Base-by-base conservation (phyloP, 768 basidiomycete genomes). In the Hemileccinum rubropunctum region DNA sequence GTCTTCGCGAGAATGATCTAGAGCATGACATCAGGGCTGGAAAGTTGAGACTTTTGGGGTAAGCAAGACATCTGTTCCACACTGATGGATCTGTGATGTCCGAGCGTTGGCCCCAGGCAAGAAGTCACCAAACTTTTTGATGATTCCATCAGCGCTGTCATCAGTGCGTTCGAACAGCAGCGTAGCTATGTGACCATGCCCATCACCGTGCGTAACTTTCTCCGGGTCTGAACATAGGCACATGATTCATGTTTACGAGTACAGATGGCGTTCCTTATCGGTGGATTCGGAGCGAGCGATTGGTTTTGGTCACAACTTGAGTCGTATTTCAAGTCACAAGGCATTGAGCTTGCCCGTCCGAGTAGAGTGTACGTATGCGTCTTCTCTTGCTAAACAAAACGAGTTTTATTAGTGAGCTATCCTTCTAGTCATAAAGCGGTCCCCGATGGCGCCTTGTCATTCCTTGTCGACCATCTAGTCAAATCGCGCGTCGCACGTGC, bases 231-330 rank as follows among this genome's bases (percentile, higher is more conserved):
- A n/a, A 27, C 32, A 8, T 11, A 9, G 17, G n/a, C 4, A 6
- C 20, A 13, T 11, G 10, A 2, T 2, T 21, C n/a, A n/a, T n/a
- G n/a, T n/a, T n/a, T 12, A 13, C 4, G 6, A 37, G 8, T 23
- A 4, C 40, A 58, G 55, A 58, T 49, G 49, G 38, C 73, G 8
- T 72, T 79, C 42, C 71, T 83, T 6, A 73, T 80, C 2, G 78
- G 80, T 17, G 78, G 76, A 0, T 79, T 79, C 50, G 71, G 73
- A n/a, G 73, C 76, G 4, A 79, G 65, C 42, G 71, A 75, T 43
- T 78, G 55, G 59, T 65, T 69, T 55, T 80, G 21, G 77, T 73
- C 53, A 45, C 61, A 23, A 57, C 71, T 82, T 1, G 67, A 71
- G 28, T 51, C 56, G 21, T 56, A 65, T 6, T 60, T 81, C 15